Evolutionary conservation across 768 basidiomycete species (phyloP).

Genomic region (Galerina marginata): DNA sequence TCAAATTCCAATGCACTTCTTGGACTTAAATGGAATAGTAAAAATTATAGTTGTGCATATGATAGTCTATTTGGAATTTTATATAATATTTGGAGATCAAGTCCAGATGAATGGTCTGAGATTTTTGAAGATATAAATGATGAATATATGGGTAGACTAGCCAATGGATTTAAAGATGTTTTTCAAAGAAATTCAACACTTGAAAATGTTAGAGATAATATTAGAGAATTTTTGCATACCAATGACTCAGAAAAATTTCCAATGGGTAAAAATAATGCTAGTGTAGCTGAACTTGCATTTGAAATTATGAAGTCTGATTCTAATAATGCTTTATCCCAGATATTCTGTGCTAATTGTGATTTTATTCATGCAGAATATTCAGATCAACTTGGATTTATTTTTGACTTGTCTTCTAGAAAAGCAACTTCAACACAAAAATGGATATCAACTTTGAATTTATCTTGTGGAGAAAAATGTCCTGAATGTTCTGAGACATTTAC

Average conservation of each 20-base stretch:
- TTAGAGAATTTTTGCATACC: neutral
- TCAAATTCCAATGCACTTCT: neutral
- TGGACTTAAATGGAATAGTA: conserved; percentile 24
- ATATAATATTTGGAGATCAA: conserved; percentile 24
- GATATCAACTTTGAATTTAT: too few species aligned
- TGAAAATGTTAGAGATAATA: neutral
- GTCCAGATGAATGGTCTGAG: neutral
- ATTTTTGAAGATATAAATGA: neutral
- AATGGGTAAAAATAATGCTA: neutral
- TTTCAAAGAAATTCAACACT: neutral
- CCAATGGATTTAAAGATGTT: neutral
- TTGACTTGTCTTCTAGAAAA: too few species aligned
- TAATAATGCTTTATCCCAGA: neutral
- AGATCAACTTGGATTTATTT: too few species aligned
- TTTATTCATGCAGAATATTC: too few species aligned
- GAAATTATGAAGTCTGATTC: neutral
- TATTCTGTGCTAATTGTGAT: too few species aligned
- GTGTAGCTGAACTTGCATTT: neutral
- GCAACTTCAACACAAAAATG: too few species aligned
- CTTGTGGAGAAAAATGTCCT: too few species aligned
- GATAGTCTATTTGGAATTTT: conserved; percentile 28
- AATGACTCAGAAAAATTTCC: neutral
- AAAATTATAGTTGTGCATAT: conserved; percentile 31
- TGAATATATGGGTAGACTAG: neutral
- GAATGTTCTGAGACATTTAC: too few species aligned